Evolutionary conservation across 805 yeast species (phyloP).

Genomic region (Wickerhamomyces hampshirensis): DNA sequence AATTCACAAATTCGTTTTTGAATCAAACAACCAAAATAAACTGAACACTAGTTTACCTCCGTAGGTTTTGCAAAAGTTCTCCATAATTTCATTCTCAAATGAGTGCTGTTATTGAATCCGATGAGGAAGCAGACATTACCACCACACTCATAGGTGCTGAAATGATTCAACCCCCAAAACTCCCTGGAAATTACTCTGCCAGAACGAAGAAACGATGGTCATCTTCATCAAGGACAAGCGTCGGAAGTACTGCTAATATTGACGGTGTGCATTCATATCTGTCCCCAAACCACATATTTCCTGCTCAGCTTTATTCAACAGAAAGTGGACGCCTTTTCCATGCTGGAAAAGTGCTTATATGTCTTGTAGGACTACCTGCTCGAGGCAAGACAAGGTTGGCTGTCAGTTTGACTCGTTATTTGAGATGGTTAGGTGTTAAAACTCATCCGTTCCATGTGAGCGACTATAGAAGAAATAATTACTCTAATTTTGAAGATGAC

Average conservation of each 20-base stretch:
- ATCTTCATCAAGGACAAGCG: conserved; percentile 13
- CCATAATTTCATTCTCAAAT: conserved; percentile 8
- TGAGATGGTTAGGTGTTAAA: conserved; percentile 95
- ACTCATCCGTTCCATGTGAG: conserved; percentile 90
- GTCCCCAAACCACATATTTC: conserved; percentile 65
- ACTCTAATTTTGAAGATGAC: conserved; percentile 32
- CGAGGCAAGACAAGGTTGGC: conserved; percentile 93
- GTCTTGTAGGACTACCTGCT: conserved; percentile 90
- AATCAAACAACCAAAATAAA: neutral
- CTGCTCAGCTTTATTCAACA: conserved; percentile 91
- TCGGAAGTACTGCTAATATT: conserved; percentile 13
- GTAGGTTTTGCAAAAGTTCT: neutral
- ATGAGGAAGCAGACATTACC: conserved; percentile 25
- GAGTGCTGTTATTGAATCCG: conserved; percentile 29
- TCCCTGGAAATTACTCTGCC: conserved; percentile 51
- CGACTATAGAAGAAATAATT: conserved; percentile 68
- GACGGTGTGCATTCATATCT: conserved; percentile 69
- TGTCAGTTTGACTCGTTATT: conserved; percentile 84
- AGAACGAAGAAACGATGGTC: conserved; percentile 51
- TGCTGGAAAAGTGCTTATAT: conserved; percentile 89
- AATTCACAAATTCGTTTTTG: neutral
- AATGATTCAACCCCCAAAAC: conserved; percentile 36
- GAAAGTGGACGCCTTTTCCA: conserved; percentile 91
- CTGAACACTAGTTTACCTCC: too few species aligned
- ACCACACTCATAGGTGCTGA: conserved; percentile 22